These are phyloP conservation scores for Colletotrichum scovillei DNA, from an alignment of 2,329 filamentous ascomycete genomes.

Conservation along the genomic window DNA sequence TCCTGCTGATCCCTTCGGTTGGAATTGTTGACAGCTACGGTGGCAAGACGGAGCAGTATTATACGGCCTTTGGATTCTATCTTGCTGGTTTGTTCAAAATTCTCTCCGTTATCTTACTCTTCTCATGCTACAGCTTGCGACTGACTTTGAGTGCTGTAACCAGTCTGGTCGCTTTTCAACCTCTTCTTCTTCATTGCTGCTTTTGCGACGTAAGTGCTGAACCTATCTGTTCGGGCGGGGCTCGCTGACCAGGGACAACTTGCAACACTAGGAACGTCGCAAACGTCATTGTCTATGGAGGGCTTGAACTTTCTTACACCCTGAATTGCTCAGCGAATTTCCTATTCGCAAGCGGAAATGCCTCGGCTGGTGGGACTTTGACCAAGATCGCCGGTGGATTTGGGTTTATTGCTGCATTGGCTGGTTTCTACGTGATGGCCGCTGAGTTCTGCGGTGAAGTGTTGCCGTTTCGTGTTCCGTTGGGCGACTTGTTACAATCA, in stretches of 20 bases:
- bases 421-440: neutral
- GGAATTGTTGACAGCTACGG: neutral
- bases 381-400: neutral
- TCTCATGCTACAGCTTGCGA: too few species aligned
- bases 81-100: neutral
- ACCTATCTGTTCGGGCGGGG: neutral
- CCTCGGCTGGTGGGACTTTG: neutral
- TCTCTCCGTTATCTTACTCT: neutral
- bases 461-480: neutral
- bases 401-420: neutral
- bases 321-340: neutral
- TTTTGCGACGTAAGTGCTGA: neutral
- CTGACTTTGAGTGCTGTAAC: too few species aligned
- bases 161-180: neutral
- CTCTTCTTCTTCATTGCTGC: neutral
- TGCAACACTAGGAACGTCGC: neutral
- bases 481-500: neutral
- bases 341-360: neutral
- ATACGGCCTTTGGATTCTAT: neutral
- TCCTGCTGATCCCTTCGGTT: neutral
- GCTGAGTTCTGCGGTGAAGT: neutral
- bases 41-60: neutral
- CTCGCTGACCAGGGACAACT: neutral
- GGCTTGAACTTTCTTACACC: neutral
- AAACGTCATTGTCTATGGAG: neutral